Evolutionary conservation across 2,329 filamentous ascomycete genomes (phyloP).

Genomic region (Colletotrichum karsti): DNA sequence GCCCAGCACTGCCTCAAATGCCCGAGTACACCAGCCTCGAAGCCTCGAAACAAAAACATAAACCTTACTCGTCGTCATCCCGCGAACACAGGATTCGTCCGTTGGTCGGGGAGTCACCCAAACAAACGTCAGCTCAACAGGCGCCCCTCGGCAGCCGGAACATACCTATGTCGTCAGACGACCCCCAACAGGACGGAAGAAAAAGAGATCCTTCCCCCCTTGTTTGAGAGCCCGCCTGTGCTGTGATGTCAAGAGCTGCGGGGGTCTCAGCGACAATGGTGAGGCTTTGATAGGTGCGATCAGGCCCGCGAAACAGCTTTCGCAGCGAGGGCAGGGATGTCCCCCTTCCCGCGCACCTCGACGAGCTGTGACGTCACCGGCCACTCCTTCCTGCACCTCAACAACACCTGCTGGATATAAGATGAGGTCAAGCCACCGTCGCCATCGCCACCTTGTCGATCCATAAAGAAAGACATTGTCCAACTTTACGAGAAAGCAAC

Average conservation of each 20-base stretch:
- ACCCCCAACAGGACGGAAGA: neutral
- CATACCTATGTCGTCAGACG: neutral
- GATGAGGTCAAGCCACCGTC: neutral
- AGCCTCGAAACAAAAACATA: too few species aligned
- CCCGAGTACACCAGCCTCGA: too few species aligned
- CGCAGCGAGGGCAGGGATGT: neutral
- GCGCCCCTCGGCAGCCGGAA: neutral
- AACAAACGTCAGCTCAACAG: neutral
- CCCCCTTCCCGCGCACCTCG: neutral
- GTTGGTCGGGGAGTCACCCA: neutral
- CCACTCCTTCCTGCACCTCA: neutral
- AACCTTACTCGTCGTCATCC: too few species aligned
- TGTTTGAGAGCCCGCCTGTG: neutral
- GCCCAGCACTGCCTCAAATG: neutral
- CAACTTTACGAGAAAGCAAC: neutral
- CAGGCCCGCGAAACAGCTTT: neutral
- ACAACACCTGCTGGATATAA: neutral
- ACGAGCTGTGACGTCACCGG: neutral
- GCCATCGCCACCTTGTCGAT: too few species aligned
- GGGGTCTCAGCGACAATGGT: neutral
- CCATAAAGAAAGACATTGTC: neutral
- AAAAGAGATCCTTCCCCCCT: too few species aligned
- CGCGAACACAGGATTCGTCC: neutral
- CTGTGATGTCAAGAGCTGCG: neutral
- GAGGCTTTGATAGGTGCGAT: constrained; percentile 3